Evolutionary conservation across 805 yeast species (phyloP).

Genomic region (Schwanniomyces polymorphus): DNA sequence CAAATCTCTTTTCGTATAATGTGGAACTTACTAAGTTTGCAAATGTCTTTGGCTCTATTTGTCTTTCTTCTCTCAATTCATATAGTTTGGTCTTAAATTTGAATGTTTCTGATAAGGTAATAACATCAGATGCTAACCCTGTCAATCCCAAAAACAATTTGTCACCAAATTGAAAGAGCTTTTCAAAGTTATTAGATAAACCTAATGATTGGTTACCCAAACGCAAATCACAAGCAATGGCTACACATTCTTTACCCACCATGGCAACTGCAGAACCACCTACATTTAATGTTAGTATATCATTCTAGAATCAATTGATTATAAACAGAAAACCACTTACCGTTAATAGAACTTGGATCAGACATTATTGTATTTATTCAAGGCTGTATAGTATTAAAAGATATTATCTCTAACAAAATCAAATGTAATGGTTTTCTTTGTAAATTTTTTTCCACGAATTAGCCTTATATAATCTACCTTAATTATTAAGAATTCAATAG

Average conservation of each 20-base stretch:
- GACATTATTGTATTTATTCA: constrained; percentile 47
- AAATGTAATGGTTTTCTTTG: neutral
- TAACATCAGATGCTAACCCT: constrained; percentile 93
- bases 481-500: neutral
- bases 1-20: constrained; percentile 86
- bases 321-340: constrained; percentile 21
- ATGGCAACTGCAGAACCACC: constrained; percentile 98
- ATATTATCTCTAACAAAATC: neutral
- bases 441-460: neutral
- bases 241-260: constrained; percentile 98
- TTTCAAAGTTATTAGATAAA: constrained; percentile 88
- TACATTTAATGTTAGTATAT: constrained; percentile 8
- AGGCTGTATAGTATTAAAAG: neutral
- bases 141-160: constrained; percentile 89
- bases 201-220: constrained; percentile 94
- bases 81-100: constrained; percentile 84
- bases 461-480: neutral
- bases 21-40: constrained; percentile 91
- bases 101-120: constrained; percentile 78
- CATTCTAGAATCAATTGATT: neutral
- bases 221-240: constrained; percentile 93
- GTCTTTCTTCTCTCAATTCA: constrained; percentile 86
- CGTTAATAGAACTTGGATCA: constrained; percentile 77
- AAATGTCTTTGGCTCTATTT: constrained; percentile 89
- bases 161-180: constrained; percentile 77